phyloP scores from a whole-genome alignment of 495 filamentous ascomycete genomes.

The Aspergillus ellipticus region DNA sequence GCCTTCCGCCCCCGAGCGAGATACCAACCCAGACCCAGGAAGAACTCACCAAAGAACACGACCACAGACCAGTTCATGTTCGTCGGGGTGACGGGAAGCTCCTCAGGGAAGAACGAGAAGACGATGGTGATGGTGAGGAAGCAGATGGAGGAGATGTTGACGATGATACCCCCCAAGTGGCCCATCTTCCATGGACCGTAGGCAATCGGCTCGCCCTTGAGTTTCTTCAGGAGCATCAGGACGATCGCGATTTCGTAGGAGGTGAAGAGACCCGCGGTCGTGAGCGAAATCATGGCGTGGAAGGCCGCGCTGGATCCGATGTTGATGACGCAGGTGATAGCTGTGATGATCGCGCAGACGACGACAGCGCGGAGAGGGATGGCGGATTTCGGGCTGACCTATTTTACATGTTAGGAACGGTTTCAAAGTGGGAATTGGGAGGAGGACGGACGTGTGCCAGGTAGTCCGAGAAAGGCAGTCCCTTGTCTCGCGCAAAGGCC shows the following conservation, averaged over 20 bases:
- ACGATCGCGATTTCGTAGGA: constrained; percentile 22
- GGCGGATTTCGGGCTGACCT: neutral
- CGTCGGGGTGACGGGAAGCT: constrained; percentile 17
- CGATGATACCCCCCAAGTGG: neutral
- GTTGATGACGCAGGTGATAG: constrained; percentile 6
- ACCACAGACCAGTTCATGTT: constrained; percentile 41
- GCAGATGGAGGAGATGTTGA: neutral
- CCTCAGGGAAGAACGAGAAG: constrained; percentile 40
- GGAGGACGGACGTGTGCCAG: constrained; percentile 18
- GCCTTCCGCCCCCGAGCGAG: constrained; percentile 29
- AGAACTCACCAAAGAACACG: constrained; percentile 27
- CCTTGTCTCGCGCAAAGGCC: constrained; percentile 1
- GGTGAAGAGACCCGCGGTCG: constrained; percentile 33
- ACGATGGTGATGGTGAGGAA: constrained; percentile 20
- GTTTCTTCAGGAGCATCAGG: neutral
- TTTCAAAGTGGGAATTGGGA: neutral
- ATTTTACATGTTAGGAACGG: neutral
- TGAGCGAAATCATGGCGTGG: constrained; percentile 47
- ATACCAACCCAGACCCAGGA: constrained; percentile 37
- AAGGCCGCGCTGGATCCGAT: constrained; percentile 51
- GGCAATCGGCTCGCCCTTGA: neutral
- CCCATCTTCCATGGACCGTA: neutral
- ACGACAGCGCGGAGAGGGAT: constrained; percentile 10
- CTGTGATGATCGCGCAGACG: constrained; percentile 9
- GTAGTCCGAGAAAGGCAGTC: constrained; percentile 42